Evolutionary conservation across 352 stramenopile genomes (phyloP).

Genomic region (Globisporangium iwayamae): DNA sequence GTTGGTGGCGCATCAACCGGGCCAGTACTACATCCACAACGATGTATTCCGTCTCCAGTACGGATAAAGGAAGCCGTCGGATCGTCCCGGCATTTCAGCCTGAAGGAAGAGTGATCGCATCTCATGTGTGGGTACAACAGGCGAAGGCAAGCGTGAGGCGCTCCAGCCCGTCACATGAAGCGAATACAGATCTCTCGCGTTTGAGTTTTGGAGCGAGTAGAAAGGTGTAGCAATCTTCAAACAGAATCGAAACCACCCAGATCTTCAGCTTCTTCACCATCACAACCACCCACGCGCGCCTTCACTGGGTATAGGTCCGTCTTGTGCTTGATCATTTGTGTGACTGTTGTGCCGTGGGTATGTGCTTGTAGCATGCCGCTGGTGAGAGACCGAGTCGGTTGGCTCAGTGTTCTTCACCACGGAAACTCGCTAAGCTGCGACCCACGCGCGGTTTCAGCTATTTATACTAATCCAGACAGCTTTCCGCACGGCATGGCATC

Average conservation of each 20-base stretch:
- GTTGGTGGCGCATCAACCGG: slow-evolving; percentile 89
- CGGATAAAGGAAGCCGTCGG: slow-evolving; percentile 62
- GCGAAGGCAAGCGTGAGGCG: not conserved
- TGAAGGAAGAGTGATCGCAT: not conserved
- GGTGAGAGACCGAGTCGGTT: no score
- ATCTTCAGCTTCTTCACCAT: not conserved
- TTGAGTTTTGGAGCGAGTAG: not conserved
- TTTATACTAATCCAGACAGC: not conserved
- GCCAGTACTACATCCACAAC: slow-evolving; percentile 98
- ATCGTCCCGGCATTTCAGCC: not conserved
- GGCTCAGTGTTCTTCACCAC: not conserved
- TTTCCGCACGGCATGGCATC: not conserved
- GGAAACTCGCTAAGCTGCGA: not conserved
- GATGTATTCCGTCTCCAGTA: slow-evolving; percentile 98
- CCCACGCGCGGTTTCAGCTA: not conserved
- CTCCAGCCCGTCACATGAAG: not conserved
- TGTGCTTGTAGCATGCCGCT: no score
- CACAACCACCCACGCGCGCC: not conserved
- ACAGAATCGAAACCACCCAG: not conserved
- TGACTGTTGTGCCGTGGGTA: not conserved
- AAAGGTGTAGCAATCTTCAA: not conserved
- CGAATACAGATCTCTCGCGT: not conserved
- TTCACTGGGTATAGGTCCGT: not conserved
- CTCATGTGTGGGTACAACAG: not conserved
- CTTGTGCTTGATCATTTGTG: not conserved